Evolutionary conservation across 2,329 filamentous ascomycete genomes (phyloP).

Genomic region (Cryphonectria parasitica): DNA sequence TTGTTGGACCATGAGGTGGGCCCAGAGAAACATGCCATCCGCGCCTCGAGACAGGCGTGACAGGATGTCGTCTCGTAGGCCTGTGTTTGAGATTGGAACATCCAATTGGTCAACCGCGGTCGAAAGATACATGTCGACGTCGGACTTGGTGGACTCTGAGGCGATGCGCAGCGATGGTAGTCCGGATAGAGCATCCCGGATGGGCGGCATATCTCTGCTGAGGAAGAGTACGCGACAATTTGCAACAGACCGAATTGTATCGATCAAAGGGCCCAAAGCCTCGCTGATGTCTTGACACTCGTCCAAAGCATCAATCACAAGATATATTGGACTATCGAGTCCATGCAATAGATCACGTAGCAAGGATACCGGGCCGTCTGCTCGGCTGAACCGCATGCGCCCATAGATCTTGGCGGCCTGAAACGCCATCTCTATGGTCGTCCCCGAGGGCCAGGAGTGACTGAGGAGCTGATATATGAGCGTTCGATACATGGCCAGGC

Average conservation of each 20-base stretch:
- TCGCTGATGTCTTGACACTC: not conserved
- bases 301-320: not conserved
- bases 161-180: not conserved
- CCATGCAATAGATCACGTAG: not conserved
- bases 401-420: not conserved
- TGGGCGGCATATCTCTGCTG: not conserved
- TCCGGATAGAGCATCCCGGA: not conserved
- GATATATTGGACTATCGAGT: not conserved
- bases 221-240: conserved; percentile 1
- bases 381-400: not conserved
- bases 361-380: not conserved
- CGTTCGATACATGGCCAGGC: conserved; percentile 6
- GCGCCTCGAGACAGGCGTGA: not conserved
- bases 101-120: not conserved
- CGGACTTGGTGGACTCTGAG: conserved; percentile 1
- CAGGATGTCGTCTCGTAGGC: not conserved
- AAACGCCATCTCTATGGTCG: not conserved
- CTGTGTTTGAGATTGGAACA: not conserved
- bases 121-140: conserved; percentile 7
- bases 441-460: too few species aligned
- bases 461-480: conserved; percentile 4
- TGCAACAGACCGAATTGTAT: not conserved
- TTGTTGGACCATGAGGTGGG: conserved; percentile 1
- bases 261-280: not conserved
- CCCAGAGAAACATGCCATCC: conserved; percentile 10